Evolutionary conservation across 108 stramenopile genomes (phyloP).

Genomic region (Pseudonitzschia multistriata): DNA sequence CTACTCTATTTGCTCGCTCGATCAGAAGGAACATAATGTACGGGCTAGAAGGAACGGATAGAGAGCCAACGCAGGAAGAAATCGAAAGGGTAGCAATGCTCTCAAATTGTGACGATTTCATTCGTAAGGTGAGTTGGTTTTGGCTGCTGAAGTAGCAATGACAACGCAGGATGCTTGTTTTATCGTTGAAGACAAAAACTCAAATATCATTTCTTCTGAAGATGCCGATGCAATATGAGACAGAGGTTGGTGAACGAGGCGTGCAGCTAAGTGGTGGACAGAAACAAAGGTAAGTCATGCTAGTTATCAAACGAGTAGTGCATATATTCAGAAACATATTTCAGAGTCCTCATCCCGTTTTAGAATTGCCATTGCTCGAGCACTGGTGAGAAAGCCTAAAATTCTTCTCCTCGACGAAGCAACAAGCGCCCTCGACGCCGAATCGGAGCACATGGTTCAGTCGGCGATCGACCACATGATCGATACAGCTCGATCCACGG

Average conservation of each 20-base stretch:
- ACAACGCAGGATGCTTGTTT: not conserved
- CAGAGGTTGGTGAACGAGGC: conserved; percentile 78
- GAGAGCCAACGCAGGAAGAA: conserved; percentile 59
- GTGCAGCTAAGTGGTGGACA: conserved; percentile 70
- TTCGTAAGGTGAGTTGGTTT: conserved; percentile 29
- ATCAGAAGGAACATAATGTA: conserved; percentile 85
- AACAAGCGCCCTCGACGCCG: conserved; percentile 53
- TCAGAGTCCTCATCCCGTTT: not conserved
- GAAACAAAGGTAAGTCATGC: conserved; percentile 44
- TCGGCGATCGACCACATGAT: conserved; percentile 79
- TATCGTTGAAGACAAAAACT: not conserved
- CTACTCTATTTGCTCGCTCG: conserved; percentile 81
- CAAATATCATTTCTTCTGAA: conserved; percentile 11
- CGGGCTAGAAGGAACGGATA: conserved; percentile 62
- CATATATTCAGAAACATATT: too few species aligned
- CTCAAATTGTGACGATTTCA: conserved; percentile 83
- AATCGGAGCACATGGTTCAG: conserved; percentile 73
- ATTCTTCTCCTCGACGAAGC: conserved; percentile 48
- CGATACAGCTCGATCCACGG: conserved; percentile 28
- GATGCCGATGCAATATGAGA: conserved; percentile 60
- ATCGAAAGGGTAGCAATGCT: conserved; percentile 71
- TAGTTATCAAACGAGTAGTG: too few species aligned
- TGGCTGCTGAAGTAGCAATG: not conserved
- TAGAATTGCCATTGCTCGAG: conserved; percentile 82
- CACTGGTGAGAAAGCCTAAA: conserved; percentile 64